phyloP scores from a whole-genome alignment of 192 early-diverging fungal species.

The Rhizophagus clarus region DNA sequence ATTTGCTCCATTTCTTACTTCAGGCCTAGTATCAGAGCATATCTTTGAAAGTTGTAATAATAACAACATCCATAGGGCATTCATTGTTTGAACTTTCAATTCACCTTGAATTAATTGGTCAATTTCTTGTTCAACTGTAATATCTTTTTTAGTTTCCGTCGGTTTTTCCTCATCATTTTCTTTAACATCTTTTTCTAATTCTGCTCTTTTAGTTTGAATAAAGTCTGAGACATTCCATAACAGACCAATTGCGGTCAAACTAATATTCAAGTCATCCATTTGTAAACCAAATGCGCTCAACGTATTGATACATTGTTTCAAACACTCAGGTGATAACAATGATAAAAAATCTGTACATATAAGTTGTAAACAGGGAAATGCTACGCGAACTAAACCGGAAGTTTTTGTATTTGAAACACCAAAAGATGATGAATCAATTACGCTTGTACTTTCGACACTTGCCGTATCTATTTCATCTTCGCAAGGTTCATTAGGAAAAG shows the following conservation, averaged over 20 bases:
- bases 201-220: conserved; percentile 73
- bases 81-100: conserved; percentile 38
- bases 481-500: conserved; percentile 9
- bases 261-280: conserved; percentile 91
- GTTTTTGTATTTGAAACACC: conserved; percentile 33
- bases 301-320: conserved; percentile 81
- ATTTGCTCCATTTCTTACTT: conserved; percentile 91
- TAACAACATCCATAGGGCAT: conserved; percentile 90
- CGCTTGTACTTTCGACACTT: not conserved
- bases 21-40: conserved; percentile 83
- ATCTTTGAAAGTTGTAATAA: conserved; percentile 78
- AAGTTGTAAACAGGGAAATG: conserved; percentile 91
- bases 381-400: conserved; percentile 67
- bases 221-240: conserved; percentile 93
- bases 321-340: conserved; percentile 68
- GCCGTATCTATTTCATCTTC: conserved; percentile 19
- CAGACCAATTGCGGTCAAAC: conserved; percentile 87
- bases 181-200: conserved; percentile 44
- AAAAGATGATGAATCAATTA: not conserved
- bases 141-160: not conserved
- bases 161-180: not conserved
- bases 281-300: conserved; percentile 81
- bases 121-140: conserved; percentile 29
- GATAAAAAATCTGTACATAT: conserved; percentile 95
- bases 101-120: conserved; percentile 44